Evolutionary conservation across 306 rosid species (phyloP).

Genomic region (Cyclanthera cordifolia): DNA sequence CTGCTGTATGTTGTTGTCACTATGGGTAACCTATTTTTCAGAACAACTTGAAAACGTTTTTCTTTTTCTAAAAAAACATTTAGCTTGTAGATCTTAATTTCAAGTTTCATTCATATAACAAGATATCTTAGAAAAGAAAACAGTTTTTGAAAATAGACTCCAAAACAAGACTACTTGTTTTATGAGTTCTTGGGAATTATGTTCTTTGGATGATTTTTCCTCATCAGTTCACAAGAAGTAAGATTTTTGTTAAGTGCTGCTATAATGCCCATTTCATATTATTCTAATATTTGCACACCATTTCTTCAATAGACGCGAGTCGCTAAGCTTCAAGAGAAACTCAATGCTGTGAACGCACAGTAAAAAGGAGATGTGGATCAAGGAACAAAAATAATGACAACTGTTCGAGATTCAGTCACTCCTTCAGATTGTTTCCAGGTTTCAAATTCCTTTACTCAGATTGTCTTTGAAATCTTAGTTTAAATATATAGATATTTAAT

Average conservation of each 20-base stretch:
- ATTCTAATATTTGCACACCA: neutral
- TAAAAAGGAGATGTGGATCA: conserved; percentile 20
- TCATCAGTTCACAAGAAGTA: neutral
- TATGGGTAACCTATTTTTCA: no score
- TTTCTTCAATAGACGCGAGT: conserved; percentile 44
- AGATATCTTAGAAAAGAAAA: neutral
- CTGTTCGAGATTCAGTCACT: conserved; percentile 3
- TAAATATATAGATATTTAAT: neutral
- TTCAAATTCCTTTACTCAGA: neutral
- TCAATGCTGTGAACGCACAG: conserved; percentile 23
- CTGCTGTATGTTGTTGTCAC: neutral
- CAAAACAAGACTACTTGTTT: no score
- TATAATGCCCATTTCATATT: neutral
- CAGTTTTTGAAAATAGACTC: no score
- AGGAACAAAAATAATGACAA: conserved; percentile 12
- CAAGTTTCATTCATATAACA: neutral
- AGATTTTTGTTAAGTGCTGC: neutral
- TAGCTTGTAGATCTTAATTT: neutral
- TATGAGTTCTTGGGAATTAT: no score
- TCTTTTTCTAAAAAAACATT: neutral
- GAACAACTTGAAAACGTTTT: neutral
- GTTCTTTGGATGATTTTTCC: neutral
- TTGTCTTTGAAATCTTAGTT: neutral
- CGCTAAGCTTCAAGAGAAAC: conserved; percentile 49
- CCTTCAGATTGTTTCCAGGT: conserved; percentile 19